Evolutionary conservation across 768 basidiomycete genomes (phyloP).

Genomic region (Boletus rufocinnamomeus): DNA sequence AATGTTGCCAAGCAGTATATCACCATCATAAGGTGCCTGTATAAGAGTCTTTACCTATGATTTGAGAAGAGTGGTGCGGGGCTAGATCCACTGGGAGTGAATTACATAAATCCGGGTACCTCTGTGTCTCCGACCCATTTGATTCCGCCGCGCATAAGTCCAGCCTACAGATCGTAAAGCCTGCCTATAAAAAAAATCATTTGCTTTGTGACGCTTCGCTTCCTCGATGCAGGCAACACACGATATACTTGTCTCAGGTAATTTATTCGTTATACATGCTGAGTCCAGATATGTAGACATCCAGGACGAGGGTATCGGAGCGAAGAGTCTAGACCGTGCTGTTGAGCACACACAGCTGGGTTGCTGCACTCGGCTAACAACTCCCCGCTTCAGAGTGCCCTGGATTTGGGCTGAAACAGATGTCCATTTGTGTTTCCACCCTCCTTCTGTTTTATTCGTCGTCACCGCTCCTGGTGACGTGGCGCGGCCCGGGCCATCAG

Average conservation of each 20-base stretch:
- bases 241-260: neutral
- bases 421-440: neutral
- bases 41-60: no score
- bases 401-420: neutral
- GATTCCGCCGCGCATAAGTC: neutral
- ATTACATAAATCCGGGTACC: neutral
- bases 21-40: no score
- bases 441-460: neutral
- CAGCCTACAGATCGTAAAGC: neutral
- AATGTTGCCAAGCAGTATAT: neutral
- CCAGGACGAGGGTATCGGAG: neutral
- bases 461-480: neutral
- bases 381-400: neutral
- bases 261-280: neutral
- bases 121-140: neutral
- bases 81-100: neutral
- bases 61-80: no score
- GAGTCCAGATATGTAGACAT: neutral
- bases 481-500: neutral
- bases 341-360: neutral
- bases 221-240: neutral
- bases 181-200: neutral
- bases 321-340: neutral
- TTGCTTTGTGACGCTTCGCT: neutral
- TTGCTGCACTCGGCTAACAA: neutral